Conservation (phyloP, 352 stramenopile species). For the Plasmopara halstedii region DNA sequence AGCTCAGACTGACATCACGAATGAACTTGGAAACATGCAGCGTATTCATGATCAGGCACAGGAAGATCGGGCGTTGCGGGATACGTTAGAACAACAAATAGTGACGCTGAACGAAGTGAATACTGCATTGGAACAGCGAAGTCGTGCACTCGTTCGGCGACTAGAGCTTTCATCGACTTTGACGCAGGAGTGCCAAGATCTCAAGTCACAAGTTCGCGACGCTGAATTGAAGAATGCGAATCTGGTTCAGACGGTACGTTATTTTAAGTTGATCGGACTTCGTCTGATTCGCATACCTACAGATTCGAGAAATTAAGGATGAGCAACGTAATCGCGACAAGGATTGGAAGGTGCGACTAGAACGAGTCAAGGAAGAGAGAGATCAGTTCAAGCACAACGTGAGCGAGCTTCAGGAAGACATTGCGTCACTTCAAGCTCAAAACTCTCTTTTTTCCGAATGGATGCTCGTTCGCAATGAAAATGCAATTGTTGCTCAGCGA, state of each 20-base stretch:
- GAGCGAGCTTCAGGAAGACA: constrained; percentile 48
- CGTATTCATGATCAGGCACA: constrained; percentile 35
- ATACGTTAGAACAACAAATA: constrained; percentile 57
- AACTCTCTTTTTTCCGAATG: constrained; percentile 71
- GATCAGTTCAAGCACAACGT: constrained; percentile 33
- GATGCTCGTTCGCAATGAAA: constrained; percentile 70
- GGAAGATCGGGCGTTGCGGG: constrained; percentile 43
- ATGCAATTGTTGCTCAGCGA: constrained; percentile 29
- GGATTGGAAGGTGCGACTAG: constrained; percentile 51
- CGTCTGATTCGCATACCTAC: too few species aligned
- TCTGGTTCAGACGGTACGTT: constrained; percentile 42
- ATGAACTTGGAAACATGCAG: constrained; percentile 42
- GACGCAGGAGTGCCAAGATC: constrained; percentile 45
- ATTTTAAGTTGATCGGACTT: too few species aligned
- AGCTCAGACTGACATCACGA: constrained; percentile 44
- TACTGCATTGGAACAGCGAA: constrained; percentile 56
- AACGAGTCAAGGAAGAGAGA: constrained; percentile 44
- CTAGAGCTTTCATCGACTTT: constrained; percentile 45
- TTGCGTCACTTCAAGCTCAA: constrained; percentile 45
- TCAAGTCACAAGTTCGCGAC: constrained; percentile 56
- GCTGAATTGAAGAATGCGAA: constrained; percentile 66
- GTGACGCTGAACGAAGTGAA: constrained; percentile 74
- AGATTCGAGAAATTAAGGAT: constrained; percentile 72
- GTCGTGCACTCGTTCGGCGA: constrained; percentile 54
- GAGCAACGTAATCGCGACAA: constrained; percentile 54